Conservation (phyloP, 1,284 basidiomycete species). For the Fomes fomentarius region DNA sequence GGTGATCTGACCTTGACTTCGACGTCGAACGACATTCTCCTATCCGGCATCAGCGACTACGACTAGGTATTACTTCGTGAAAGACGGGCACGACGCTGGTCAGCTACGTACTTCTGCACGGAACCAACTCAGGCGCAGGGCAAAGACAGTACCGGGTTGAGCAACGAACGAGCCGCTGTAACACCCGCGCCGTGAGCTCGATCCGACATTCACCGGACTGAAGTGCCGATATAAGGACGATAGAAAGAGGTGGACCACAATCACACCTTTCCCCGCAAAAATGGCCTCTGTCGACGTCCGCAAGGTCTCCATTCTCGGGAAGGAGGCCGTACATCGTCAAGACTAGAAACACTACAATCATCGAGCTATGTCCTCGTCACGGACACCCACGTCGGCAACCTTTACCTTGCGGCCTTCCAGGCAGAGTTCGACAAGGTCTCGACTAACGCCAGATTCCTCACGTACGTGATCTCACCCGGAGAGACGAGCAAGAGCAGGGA, state of each 20-base stretch:
- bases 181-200: too few relatives aligned
- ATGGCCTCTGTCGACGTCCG: conserved; percentile 47
- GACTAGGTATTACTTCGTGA: too few relatives aligned
- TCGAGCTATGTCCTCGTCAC: conserved; percentile 94
- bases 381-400: conserved; percentile 85
- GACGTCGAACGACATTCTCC: too few relatives aligned
- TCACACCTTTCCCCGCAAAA: background rate
- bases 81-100: too few relatives aligned
- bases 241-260: background rate
- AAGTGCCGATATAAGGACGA: background rate
- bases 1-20: too few relatives aligned
- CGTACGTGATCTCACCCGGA: conserved; percentile 84
- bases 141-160: too few relatives aligned
- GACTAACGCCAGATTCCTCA: conserved; percentile 71
- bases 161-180: too few relatives aligned
- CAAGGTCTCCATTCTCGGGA: conserved; percentile 86
- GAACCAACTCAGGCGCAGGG: too few relatives aligned
- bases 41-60: too few relatives aligned
- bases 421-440: conserved; percentile 59
- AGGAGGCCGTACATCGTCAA: conserved; percentile 80
- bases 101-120: too few relatives aligned
- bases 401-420: conserved; percentile 75
- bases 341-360: conserved; percentile 74
- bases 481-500: conserved; percentile 92
- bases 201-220: background rate